Evolutionary conservation across 495 filamentous ascomycete genomes (phyloP).

Genomic region (Podospora tetraspora): DNA sequence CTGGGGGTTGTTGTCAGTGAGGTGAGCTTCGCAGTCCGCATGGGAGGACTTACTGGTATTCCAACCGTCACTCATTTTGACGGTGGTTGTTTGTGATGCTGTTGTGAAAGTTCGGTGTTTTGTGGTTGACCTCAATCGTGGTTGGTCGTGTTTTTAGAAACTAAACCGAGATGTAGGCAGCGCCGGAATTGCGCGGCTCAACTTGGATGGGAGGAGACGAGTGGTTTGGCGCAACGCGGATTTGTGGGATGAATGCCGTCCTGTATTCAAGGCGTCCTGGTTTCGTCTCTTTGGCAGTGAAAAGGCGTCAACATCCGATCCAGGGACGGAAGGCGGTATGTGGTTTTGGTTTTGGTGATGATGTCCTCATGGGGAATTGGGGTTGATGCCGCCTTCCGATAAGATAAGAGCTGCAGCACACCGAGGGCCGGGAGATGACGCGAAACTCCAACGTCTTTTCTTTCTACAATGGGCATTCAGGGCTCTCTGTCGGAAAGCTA

Average conservation of each 20-base stretch:
- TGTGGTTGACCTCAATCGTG: background rate
- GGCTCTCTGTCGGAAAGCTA: background rate
- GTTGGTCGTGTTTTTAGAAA: background rate
- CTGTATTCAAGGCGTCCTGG: background rate
- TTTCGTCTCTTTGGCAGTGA: background rate
- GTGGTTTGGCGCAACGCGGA: background rate
- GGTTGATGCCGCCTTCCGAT: conserved; percentile 2
- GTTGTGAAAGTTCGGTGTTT: background rate
- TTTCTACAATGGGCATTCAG: background rate
- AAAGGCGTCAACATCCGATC: background rate
- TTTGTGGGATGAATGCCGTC: background rate
- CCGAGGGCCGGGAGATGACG: background rate
- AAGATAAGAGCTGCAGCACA: conserved; percentile 6
- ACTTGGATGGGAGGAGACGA: background rate
- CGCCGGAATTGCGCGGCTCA: background rate
- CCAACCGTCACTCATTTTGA: conserved; percentile 54
- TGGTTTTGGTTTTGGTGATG: conserved; percentile 8
- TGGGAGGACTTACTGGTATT: conserved; percentile 46
- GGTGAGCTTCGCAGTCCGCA: conserved; percentile 25
- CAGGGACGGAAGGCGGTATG: background rate
- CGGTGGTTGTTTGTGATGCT: background rate
- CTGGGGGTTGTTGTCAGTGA: conserved; percentile 42
- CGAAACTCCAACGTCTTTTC: background rate
- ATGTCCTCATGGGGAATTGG: conserved; percentile 5
- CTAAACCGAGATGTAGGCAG: background rate